Base-by-base conservation (phyloP, 2,329 filamentous ascomycete genomes). In the Trichophyton simii region DNA sequence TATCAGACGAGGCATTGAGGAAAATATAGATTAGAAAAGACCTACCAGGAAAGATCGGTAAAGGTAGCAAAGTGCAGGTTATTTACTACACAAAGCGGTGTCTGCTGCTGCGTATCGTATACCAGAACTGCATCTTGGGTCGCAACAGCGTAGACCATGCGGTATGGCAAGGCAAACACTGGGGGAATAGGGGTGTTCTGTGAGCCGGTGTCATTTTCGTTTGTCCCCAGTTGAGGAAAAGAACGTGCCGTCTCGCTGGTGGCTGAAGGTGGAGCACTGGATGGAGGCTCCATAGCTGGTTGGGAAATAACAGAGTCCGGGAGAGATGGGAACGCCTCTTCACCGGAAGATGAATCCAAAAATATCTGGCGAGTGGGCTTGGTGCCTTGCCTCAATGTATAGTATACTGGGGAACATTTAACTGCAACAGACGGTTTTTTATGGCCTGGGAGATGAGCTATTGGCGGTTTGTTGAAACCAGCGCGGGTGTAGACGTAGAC, bases 391-490 rank as follows among this genome's bases (percentile, higher is more conserved):
- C 94, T 85, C 22, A 95, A 78, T 0, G 86, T 89, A 74, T 97
- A 99, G 67, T 89, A 86, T 25, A 95, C 76, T 0, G 94, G 94
- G 13, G 92, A 99, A 72, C 94, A 99, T 70, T 89, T 89, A 63
- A 99, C 89, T 1, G 91, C 94, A 9, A 99, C 89, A 0, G 94
- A 97, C 0, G 94, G 94, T 74, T 99, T 99, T 79, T 96, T 99
- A 75, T 97, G 92, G 1, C 94, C 94, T 0, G 94, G 94, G 5
- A 99, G 81, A 74, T 97, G 94, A 5, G 92, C 91, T 62, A 97
- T 88, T 1, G 94, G 94, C 1, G 94, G 91, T 72, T 95, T 96
- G 76, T 96, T 97, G 70, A 99, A 90, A 25, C 94, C 94, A 34
- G 91, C 94, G 68, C 94, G 82, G 0, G 92, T 96, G 74, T 99